Evolutionary conservation across 208 protist genomes (phyloP), one percentile per base, ranked within the genome.

Genomic region (Trypanosoma congolense): DNA sequence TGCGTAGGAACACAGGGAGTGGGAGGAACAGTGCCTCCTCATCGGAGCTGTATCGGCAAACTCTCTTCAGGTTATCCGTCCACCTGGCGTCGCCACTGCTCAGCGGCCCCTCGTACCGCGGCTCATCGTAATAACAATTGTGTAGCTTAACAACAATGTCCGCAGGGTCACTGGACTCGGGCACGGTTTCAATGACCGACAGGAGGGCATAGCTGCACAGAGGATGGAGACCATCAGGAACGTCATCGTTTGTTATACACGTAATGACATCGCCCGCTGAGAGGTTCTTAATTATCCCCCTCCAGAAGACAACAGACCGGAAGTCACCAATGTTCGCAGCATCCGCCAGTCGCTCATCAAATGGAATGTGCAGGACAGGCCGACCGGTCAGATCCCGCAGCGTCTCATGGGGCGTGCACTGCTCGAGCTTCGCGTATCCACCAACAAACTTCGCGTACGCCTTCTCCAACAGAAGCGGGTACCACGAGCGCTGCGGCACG

Each of bases 401-500:
- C 31, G 84, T 90, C 68, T 96, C 86, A 56, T 87, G 73, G 33
- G 83, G 67, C n/a, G 80, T 91, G 61, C 85, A 92, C 58, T 87
- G 83, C 54, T 83, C 71, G 21, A 96, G 59, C 38, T 73, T 59
- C 29, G 77, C 71, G 71, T 92, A 96, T 26, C 83, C 81, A 50
- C 86, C 83, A 12, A 92, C 76, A 67, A 96, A 92, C 73, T 96
- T 96, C 8, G 89, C 89, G 52, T 96, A 96, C 14, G 89, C 89
- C 70, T 96, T 96, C 70, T 96, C 86, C 45, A 96, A 66, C 38
- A 96, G 64, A 35, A 92, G 56, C 26, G 89, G 86, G 33, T 77
- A 96, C 78, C 78, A 88, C 53, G 67, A 44, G 19, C 61, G 77
- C 16, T 61, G 59, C 12, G 82, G 73, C 9, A 77, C 69, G 31